Evolutionary conservation across 768 basidiomycete species (phyloP).

Genomic region (Hortiboletus campestris): DNA sequence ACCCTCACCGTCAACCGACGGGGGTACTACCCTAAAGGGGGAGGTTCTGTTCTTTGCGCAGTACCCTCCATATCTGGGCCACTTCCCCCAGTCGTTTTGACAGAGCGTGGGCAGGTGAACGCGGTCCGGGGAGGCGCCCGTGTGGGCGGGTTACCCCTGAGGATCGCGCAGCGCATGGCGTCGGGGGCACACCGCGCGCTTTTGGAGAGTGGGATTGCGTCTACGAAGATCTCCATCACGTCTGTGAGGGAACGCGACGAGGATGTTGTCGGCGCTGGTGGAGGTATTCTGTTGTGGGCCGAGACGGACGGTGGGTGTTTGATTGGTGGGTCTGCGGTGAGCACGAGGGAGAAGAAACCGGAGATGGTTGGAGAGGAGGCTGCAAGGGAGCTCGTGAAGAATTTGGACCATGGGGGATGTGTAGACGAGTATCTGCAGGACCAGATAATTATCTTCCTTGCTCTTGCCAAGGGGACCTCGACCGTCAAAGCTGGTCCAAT

Average conservation of each 20-base stretch:
- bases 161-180: constrained; percentile 56
- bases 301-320: constrained; percentile 66
- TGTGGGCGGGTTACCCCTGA: constrained; percentile 60
- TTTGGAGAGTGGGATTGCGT: constrained; percentile 32
- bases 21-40: constrained; percentile 75
- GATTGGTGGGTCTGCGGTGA: constrained; percentile 68
- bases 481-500: constrained; percentile 55
- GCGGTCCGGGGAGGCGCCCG: constrained; percentile 59
- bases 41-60: constrained; percentile 54
- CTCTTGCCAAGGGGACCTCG: constrained; percentile 65
- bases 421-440: constrained; percentile 73
- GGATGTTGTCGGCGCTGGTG: constrained; percentile 57
- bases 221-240: constrained; percentile 32
- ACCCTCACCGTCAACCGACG: constrained; percentile 50
- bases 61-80: constrained; percentile 38
- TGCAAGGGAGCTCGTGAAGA: constrained; percentile 55
- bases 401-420: constrained; percentile 62
- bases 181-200: constrained; percentile 50
- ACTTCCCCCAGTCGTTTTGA: constrained; percentile 45
- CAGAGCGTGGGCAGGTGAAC: constrained; percentile 54
- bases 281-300: constrained; percentile 74
- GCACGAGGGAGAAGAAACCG: constrained; percentile 47
- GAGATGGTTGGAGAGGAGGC: constrained; percentile 56
- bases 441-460: constrained; percentile 77
- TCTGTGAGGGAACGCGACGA: constrained; percentile 46